A percentile compares a stretch with the other conserved stretches of the same genome.
Evolutionary conservation across 2,329 filamentous ascomycete species (phyloP).

Genomic region (Exophiala sideris): DNA sequence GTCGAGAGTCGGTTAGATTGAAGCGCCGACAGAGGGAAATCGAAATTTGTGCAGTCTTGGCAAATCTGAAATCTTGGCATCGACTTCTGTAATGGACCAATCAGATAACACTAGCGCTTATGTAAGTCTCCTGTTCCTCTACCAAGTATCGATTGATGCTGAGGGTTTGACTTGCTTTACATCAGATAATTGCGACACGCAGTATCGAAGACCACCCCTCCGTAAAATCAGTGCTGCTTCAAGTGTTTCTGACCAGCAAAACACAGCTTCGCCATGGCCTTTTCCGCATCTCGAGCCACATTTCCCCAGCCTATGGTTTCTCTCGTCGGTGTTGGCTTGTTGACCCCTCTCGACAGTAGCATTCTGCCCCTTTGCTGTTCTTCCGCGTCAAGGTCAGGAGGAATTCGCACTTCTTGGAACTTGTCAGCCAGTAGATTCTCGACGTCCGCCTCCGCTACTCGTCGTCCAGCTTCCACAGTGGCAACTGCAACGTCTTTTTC

Average conservation of each 20-base stretch:
- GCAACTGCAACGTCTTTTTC: slow-evolving; percentile 13
- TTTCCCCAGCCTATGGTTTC: slow-evolving; percentile 19
- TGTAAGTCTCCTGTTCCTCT: too few relatives aligned
- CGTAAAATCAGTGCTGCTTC: not conserved
- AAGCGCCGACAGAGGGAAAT: slow-evolving; percentile 1
- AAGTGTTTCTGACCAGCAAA: slow-evolving; percentile 7
- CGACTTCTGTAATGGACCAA: not conserved
- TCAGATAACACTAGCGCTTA: too few relatives aligned
- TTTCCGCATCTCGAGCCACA: slow-evolving; percentile 14
- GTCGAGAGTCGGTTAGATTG: not conserved
- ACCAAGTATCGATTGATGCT: too few relatives aligned
- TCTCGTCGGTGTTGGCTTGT: not conserved
- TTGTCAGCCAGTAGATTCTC: slow-evolving; percentile 16
- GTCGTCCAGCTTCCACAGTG: slow-evolving; percentile 15
- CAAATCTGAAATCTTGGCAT: slow-evolving; percentile 18
- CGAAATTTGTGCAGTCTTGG: slow-evolving; percentile 22
- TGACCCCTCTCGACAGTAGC: slow-evolving; percentile 11
- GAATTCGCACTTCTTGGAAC: slow-evolving; percentile 11
- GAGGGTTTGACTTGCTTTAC: too few relatives aligned
- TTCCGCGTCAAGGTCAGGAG: slow-evolving; percentile 9
- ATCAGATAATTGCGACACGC: too few relatives aligned
- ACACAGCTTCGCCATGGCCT: slow-evolving; percentile 17
- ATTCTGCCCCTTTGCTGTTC: slow-evolving; percentile 17
- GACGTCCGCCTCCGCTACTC: slow-evolving; percentile 11
- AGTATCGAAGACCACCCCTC: not conserved